Evolutionary conservation across 352 stramenopile species (phyloP), one percentile per base, ranked within the genome.

Genomic region (Phytophthora sojae): DNA sequence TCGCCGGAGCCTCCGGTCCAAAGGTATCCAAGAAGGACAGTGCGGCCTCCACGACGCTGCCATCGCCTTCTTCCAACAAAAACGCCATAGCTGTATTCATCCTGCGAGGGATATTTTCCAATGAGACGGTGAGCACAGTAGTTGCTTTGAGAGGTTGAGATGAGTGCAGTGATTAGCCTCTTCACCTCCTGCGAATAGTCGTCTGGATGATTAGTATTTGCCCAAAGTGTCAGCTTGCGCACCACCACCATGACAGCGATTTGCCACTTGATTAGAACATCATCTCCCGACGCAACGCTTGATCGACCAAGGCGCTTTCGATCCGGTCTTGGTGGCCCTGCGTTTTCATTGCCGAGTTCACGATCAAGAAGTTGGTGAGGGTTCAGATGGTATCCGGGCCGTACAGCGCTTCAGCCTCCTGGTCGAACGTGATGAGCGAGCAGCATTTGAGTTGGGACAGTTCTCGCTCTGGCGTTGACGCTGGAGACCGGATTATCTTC

Each of bases 201-300:
- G 6, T 32, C 6, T 35, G 29, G 29, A 7, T 35, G 29, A 35
- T 9, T 32, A 32, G 29, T 30, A 30, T 30, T 30, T 30, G 26
- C 26, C 5, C 26, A 21, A 39, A 14, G 35, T 44, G 35, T 42
- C 35, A 42, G 35, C 35, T 44, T 44, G 35, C 12, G 35, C 21
- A 21, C 21, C 21, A 21, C 21, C 35, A 44, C 37, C 37, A 44
- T 44, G 12, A 44, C 37, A 49, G 42, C 17, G 42, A 49, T 49
- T 17, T 44, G 37, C 37, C 37, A 11, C 37, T 14, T 6, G 3
- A 44, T 44, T 49, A 49, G 42, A 49, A 49, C 9, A 21, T 15
- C n/a, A 56, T 86, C 19, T 30, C 53, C 9, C 72, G 73, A 21
- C 19, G 53, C 39, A 59, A 23, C 25, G 53, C 30, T 47, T 59